Conservation (phyloP, 225 moss, liverwort and hornwort genomes). For the Takakia lepidozioides region DNA sequence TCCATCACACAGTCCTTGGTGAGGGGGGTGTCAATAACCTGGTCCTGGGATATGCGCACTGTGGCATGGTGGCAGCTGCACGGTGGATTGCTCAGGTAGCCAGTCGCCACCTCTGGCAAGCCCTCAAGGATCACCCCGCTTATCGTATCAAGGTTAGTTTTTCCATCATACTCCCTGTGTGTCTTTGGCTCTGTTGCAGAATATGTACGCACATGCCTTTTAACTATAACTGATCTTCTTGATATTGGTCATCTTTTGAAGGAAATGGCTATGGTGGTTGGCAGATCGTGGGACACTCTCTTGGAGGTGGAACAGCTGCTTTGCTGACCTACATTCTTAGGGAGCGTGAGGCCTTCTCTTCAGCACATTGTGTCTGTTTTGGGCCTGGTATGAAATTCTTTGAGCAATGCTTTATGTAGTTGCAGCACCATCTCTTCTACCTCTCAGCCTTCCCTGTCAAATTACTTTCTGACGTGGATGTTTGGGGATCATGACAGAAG, state of each 20-base stretch:
- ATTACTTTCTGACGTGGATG: too few relatives aligned
- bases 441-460: too few relatives aligned
- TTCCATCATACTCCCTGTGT: too few relatives aligned
- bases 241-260: too few relatives aligned
- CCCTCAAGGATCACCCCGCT: constrained; percentile 41
- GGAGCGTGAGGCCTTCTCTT: constrained; percentile 55
- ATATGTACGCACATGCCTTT: too few relatives aligned
- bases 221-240: too few relatives aligned
- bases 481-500: too few relatives aligned
- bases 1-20: constrained; percentile 74
- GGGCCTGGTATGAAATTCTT: constrained; percentile 48
- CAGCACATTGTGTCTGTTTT: constrained; percentile 61
- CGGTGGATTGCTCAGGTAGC: constrained; percentile 75
- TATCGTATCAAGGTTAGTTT: constrained; percentile 41
- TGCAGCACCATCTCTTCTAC: too few relatives aligned
- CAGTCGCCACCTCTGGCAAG: constrained; percentile 40
- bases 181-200: too few relatives aligned
- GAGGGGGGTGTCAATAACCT: constrained; percentile 65
- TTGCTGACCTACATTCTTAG: constrained; percentile 73
- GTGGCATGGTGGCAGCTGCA: constrained; percentile 95
- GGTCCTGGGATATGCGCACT: constrained; percentile 85
- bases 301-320: constrained; percentile 91
- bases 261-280: too few relatives aligned
- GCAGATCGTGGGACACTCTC: constrained; percentile 81
- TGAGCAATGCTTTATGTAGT: too few relatives aligned